Percentiles rank a stretch among this genome's conserved stretches.
Evolutionary conservation across 495 filamentous ascomycete species (phyloP).

Genomic region (Penicillium silybi): DNA sequence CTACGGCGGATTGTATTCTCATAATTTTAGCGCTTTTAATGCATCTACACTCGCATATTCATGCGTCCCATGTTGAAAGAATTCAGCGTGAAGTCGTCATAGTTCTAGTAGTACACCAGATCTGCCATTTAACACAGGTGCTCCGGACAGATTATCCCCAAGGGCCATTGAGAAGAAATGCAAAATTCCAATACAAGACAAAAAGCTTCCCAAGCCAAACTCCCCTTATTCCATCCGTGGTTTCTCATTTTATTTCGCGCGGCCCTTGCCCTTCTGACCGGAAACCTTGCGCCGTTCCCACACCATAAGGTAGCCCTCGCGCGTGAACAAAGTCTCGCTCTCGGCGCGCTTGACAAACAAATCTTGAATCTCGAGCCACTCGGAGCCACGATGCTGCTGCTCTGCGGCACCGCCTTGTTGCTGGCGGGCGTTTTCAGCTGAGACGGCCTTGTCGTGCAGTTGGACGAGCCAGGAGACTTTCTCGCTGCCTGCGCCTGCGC

Average conservation of each 20-base stretch:
- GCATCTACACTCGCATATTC: background rate
- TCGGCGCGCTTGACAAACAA: slow-evolving; percentile 84
- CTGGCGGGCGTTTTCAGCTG: slow-evolving; percentile 32
- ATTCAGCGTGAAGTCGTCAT: slow-evolving; percentile 5
- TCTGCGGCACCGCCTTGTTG: slow-evolving; percentile 31
- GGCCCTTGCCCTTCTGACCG: slow-evolving; percentile 42
- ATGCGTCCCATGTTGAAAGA: background rate
- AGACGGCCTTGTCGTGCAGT: slow-evolving; percentile 50
- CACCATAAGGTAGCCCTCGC: slow-evolving; percentile 91
- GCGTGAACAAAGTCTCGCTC: slow-evolving; percentile 82
- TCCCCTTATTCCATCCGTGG: background rate
- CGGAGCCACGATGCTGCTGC: slow-evolving; percentile 41
- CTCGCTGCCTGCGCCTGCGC: slow-evolving; percentile 46
- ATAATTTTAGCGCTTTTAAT: background rate
- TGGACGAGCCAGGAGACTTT: slow-evolving; percentile 55
- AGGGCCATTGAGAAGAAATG: background rate
- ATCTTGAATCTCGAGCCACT: slow-evolving; percentile 95
- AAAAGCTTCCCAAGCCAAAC: background rate
- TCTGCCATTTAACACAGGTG: background rate
- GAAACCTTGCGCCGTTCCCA: slow-evolving; percentile 78
- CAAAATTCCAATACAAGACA: background rate
- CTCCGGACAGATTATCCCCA: background rate
- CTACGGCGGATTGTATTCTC: background rate
- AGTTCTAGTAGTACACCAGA: slow-evolving; percentile 6
- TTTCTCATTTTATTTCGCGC: slow-evolving; percentile 10